A percentile compares a stretch with the other conserved stretches of the same genome.
Conservation (phyloP, 2,329 filamentous ascomycete genomes). For the Neonectria magnoliae region DNA sequence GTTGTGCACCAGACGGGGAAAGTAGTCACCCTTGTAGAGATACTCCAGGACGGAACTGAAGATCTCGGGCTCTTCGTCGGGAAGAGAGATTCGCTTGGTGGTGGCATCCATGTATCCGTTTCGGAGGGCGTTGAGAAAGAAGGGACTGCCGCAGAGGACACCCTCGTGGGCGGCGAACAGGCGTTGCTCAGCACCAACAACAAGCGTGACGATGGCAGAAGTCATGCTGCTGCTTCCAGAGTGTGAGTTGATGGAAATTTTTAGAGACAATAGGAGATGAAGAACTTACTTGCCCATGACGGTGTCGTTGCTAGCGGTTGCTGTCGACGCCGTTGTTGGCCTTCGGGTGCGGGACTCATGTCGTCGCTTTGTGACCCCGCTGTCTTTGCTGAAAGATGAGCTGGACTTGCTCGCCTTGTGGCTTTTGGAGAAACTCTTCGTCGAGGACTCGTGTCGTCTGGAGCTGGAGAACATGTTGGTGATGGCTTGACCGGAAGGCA, state of each 20-base stretch:
- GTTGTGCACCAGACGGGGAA: slow-evolving; percentile 83
- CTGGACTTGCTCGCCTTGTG: slow-evolving; percentile 61
- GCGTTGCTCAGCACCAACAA: slow-evolving; percentile 82
- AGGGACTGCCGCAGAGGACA: slow-evolving; percentile 80
- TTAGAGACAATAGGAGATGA: not conserved
- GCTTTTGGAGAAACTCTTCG: slow-evolving; percentile 64
- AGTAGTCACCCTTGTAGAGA: slow-evolving; percentile 95
- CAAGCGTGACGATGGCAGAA: slow-evolving; percentile 80
- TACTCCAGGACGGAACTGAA: slow-evolving; percentile 92
- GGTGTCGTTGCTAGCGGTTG: slow-evolving; percentile 50
- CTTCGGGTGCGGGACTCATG: slow-evolving; percentile 61
- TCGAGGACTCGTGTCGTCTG: slow-evolving; percentile 56
- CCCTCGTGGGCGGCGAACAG: slow-evolving; percentile 94
- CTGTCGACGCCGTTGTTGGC: slow-evolving; percentile 58
- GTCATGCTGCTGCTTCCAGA: slow-evolving; percentile 59
- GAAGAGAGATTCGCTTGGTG: slow-evolving; percentile 78
- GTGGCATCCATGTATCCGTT: slow-evolving; percentile 48
- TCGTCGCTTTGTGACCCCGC: slow-evolving; percentile 64
- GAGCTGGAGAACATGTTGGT: slow-evolving; percentile 54
- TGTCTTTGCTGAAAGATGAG: slow-evolving; percentile 65
- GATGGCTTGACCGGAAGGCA: not conserved
- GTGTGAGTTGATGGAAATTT: slow-evolving; percentile 10
- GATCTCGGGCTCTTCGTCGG: slow-evolving; percentile 88
- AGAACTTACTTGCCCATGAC: slow-evolving; percentile 56
- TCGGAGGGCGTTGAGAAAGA: slow-evolving; percentile 65